A percentile compares a stretch with the other conserved stretches of the same genome.
Evolutionary conservation across 176 grass and related monocot species (phyloP).

Genomic region (Saccharum spontaneum): DNA sequence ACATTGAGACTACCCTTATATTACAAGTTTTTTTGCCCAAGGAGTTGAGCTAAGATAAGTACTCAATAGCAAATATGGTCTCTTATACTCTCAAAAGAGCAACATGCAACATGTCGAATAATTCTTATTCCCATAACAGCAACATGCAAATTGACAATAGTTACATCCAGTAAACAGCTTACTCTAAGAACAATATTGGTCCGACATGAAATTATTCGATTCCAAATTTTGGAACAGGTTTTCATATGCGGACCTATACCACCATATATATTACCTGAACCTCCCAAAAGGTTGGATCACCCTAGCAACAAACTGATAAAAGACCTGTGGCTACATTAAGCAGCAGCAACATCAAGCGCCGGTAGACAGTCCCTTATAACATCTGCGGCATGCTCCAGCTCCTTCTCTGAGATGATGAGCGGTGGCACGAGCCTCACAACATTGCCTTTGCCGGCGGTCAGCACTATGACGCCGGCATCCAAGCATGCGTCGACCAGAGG

Average conservation of each 20-base stretch:
- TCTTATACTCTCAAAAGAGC: no score
- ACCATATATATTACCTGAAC: background rate
- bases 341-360: constrained; percentile 28
- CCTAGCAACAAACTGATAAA: background rate
- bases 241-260: background rate
- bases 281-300: background rate
- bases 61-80: no score
- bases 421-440: constrained; percentile 77
- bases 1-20: no score
- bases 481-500: constrained; percentile 62
- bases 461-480: constrained; percentile 66
- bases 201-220: constrained; percentile 21
- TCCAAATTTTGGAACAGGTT: constrained; percentile 12
- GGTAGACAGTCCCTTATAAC: constrained; percentile 67
- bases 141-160: no score
- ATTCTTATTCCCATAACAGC: no score
- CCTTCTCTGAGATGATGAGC: constrained; percentile 72
- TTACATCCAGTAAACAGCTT: background rate
- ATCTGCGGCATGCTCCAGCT: constrained; percentile 66
- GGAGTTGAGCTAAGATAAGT: no score
- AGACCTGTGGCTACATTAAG: constrained; percentile 15
- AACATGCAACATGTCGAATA: no score
- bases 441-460: constrained; percentile 86
- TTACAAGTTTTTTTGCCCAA: no score
- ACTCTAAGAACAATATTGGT: background rate